Evolutionary conservation across 2,329 filamentous ascomycete genomes (phyloP), one percentile per base, ranked within the genome.

Genomic region (Colletotrichum zoysiae): DNA sequence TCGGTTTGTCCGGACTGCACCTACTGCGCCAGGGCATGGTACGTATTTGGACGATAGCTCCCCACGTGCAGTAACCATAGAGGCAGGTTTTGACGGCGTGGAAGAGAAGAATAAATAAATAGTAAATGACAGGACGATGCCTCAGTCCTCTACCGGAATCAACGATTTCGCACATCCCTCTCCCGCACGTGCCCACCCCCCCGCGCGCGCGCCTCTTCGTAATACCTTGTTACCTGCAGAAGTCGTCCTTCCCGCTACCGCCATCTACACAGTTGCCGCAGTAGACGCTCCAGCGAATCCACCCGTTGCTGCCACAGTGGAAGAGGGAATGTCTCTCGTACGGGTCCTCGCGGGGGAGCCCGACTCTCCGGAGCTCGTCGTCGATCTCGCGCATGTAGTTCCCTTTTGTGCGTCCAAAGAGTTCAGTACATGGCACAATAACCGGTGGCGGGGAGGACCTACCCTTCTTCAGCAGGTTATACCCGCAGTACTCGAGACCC

Each of bases 281-380:
- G 30, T 56, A 56, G 16, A 56, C 51, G 2, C 14, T 56, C 51
- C 51, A 56, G 51, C 30, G 30, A 9, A 56, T 35, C 51, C 51
- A 56, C 2, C 51, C 30, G 16, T 56, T 9, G 67, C 33, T 26
- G 11, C 51, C 51, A 4, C 51, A 56, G 8, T 56, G 16, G 18
- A 56, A 56, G 30, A 56, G 30, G 9, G 30, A 35, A n/a, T 56
- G 51, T 5, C 51, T 56, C 51, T 56, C 30, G 33, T 56, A 56
- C 30, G 51, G 30, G 30, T 56, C 51, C 16, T 35, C 4, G 7
- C 30, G 18, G 20, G 30, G 51, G 11, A 56, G 51, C 26, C 51
- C 51, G 51, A n/a, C 30, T 35, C 30, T 56, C 18, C 14, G 12
- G 51, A 56, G 51, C 51, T 56, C 51, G 30, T 35, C 5, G 16